Base-by-base conservation (phyloP, 2,329 filamentous ascomycete genomes). In the Alternaria sp. region DNA sequence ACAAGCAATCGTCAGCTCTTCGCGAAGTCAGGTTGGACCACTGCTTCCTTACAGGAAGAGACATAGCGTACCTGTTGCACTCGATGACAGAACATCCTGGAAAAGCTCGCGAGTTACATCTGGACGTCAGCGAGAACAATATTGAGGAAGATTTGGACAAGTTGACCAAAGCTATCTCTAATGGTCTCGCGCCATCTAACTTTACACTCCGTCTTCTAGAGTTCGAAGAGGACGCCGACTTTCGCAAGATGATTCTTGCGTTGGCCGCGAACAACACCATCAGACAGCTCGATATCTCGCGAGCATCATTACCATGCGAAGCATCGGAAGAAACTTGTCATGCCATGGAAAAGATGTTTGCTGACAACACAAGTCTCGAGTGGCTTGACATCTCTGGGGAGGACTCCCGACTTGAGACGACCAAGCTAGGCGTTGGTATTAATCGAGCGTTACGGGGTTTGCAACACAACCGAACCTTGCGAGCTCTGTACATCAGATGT, bases 381-480 rank as follows among this genome's bases (percentile, higher is more conserved):
- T 88, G 88, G 72, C 78, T 92, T 12, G 87, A 91, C 72, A 88
- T 92, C 44, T 91, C 89, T 26, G 89, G 89, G 8, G 89, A 91
- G 68, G 88, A 89, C 65, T 89, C 89, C 6, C 86, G 90, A 67
- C 76, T 92, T n/a, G 89, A 91, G 69, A 88, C 88, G 4, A 88
- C 88, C 3, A 85, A 88, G 49, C 87, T 91, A 63, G 89, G 89
- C 16, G 87, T 88, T 56, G 89, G 89, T 3, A 83, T 92, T 60
- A 91, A 90, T 67, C 81, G 87, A 54, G 88, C 89, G 18, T 77
- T 92, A 59, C 83, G 83, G 18, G 89, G 89, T 5, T 77, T 92
- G 62, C 88, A 88, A 70, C 81, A 83, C 57, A 92, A 92, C 72
- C 85, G 79, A 32, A 84, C 87, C 1, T 73, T 92, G 54, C 86